Evolutionary conservation across 2,329 filamentous ascomycete genomes (phyloP).

Genomic region (Fusarium tricinctum): DNA sequence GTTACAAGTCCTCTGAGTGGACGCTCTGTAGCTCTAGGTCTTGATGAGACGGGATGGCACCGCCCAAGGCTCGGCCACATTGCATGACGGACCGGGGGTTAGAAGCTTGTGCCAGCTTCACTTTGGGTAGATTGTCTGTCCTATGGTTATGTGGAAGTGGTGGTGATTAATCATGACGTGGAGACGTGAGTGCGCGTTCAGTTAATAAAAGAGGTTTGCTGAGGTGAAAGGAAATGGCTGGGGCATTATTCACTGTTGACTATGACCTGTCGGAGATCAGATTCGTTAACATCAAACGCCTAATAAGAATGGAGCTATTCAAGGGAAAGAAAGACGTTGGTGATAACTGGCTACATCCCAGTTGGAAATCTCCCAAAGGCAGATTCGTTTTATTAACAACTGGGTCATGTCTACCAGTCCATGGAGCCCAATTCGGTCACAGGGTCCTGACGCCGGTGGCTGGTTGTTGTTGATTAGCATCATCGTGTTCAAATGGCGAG

Average conservation of each 20-base stretch:
- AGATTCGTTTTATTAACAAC: conserved; percentile 25
- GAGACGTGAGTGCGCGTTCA: conserved; percentile 2
- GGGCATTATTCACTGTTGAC: conserved; percentile 8
- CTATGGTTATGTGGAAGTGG: conserved; percentile 9
- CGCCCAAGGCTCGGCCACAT: conserved; percentile 37
- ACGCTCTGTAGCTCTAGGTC: conserved; percentile 19
- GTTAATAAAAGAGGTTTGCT: background rate
- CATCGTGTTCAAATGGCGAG: conserved; percentile 40
- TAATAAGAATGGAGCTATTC: conserved; percentile 30
- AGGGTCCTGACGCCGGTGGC: conserved; percentile 13
- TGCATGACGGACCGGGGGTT: conserved; percentile 42
- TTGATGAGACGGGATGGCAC: conserved; percentile 37
- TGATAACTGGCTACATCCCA: conserved; percentile 33
- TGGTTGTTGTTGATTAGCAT: conserved; percentile 32
- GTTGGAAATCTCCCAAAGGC: conserved; percentile 26
- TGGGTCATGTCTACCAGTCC: background rate
- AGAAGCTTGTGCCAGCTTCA: conserved; percentile 48
- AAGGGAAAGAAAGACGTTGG: conserved; percentile 20
- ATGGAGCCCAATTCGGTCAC: conserved; percentile 18
- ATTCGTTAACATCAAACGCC: conserved; percentile 46
- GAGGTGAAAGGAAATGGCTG: conserved; percentile 2
- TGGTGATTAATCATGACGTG: conserved; percentile 24
- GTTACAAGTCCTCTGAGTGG: conserved; percentile 27
- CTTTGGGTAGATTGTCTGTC: conserved; percentile 14
- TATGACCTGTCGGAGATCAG: conserved; percentile 18